Conservation (phyloP, 2,329 filamentous ascomycete genomes). For the Fusarium vanettenii region DNA sequence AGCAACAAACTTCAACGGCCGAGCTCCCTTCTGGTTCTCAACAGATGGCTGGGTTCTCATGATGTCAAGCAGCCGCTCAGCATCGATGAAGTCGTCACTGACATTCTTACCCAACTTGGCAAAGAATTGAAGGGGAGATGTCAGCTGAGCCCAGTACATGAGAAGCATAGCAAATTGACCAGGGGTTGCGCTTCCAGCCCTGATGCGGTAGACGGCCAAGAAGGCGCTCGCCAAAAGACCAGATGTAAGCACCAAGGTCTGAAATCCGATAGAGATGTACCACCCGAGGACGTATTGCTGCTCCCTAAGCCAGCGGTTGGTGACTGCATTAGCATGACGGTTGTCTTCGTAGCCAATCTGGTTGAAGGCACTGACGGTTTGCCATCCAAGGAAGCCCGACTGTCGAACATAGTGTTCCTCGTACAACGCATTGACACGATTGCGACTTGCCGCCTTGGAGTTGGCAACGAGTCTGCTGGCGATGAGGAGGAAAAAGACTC, state of each 20-base stretch:
- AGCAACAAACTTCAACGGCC: constrained; percentile 61
- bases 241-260: constrained; percentile 73
- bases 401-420: constrained; percentile 67
- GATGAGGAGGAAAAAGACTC: constrained; percentile 66
- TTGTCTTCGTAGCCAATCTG: constrained; percentile 67
- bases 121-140: constrained; percentile 78
- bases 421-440: constrained; percentile 64
- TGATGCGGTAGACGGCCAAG: constrained; percentile 74
- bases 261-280: constrained; percentile 64
- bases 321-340: constrained; percentile 64
- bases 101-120: constrained; percentile 66
- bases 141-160: constrained; percentile 80
- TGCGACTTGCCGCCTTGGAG: constrained; percentile 61
- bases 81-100: constrained; percentile 67
- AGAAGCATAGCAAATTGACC: constrained; percentile 78
- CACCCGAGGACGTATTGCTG: constrained; percentile 56
- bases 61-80: constrained; percentile 67
- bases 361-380: constrained; percentile 70
- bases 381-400: constrained; percentile 68
- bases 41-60: constrained; percentile 69
- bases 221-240: constrained; percentile 75
- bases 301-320: constrained; percentile 52
- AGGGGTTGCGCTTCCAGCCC: constrained; percentile 67
- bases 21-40: constrained; percentile 62
- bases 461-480: constrained; percentile 63